phyloP scores from a whole-genome alignment of 257 asterid genomes.

The Mentha longifolia region DNA sequence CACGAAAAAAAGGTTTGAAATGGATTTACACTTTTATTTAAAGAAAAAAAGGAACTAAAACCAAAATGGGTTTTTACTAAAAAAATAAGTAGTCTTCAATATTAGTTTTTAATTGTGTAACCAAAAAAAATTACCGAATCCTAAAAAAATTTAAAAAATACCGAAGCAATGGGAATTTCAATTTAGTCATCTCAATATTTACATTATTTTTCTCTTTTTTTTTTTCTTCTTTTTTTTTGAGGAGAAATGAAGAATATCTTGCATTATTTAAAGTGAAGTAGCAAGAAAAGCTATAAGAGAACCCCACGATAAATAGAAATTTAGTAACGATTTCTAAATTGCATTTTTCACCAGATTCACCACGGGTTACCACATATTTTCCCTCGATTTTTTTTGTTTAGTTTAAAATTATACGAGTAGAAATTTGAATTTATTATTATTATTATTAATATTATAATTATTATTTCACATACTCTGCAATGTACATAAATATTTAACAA shows the following conservation, averaged over 20 bases:
- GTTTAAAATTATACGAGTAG: neutral
- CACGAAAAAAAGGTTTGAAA: neutral
- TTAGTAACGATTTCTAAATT: neutral
- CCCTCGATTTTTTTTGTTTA: neutral
- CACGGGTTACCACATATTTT: neutral
- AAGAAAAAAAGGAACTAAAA: neutral
- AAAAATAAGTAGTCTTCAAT: no score
- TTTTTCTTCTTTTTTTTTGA: no score
- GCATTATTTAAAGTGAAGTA: no score
- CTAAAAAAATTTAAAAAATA: no score
- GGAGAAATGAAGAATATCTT: no score
- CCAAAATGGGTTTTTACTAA: neutral
- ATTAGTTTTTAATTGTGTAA: no score
- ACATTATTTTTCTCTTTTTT: no score
- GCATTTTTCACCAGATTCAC: neutral
- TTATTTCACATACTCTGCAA: no score
- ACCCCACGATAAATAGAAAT: neutral
- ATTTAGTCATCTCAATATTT: neutral
- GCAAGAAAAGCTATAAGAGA: slow-evolving; percentile 4
- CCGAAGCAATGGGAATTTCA: neutral
- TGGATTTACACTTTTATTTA: neutral
- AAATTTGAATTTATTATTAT: neutral
- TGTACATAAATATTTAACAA: no score
- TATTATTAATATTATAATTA: no score
- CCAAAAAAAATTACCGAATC: no score